Base-by-base conservation (phyloP, 2,329 filamentous ascomycete genomes). In the Onygenales sp. region DNA sequence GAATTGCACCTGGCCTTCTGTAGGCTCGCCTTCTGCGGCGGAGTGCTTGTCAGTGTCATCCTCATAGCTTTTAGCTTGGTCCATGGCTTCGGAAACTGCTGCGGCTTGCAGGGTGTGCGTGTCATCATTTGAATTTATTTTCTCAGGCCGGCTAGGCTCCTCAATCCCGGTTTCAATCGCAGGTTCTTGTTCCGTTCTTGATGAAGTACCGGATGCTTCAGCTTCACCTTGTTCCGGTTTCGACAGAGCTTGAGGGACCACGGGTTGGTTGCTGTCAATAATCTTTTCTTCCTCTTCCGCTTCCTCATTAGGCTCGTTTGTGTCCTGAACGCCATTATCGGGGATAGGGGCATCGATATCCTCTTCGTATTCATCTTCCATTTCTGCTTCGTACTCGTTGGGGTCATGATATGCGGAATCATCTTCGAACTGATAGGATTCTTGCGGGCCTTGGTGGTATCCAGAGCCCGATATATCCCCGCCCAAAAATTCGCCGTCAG, bases 311-410 rank as follows among this genome's bases (percentile, higher is more conserved):
- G 39, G 33, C 33, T 36, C 49, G 21, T 38, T 17, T 21, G 32
- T 50, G 9, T 43, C 49, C 14, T 41, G 35, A 21, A 49, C 31
- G 11, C 17, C 46, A 36, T 10, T 49, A 35, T 41, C 10, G 27
- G 57, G 61, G 13, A 67, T 59, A 2, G 64, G 59, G 32, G 63
- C 63, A 58, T 69, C 66, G 41, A 63, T 61, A 47, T 66, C 62
- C 55, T 69, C 66, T 48, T 65, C 65, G 36, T 67, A 68, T 44
- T 71, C 70, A 36, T 69, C 66, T 50, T 71, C 69, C 69, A 72
- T 72, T 49, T 71, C 69, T 14, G 67, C 64, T 55, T 72, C 69
- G 32, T 69, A 70, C 8, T 43, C 41, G 33, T 44, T 41, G 7
- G 54, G 38, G 14, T 53, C 47, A 33, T 17, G 17, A 7, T 51